These are phyloP conservation scores for Elsinoe ampelina DNA, from an alignment of 2,329 filamentous ascomycete genomes.

Conservation along the genomic window DNA sequence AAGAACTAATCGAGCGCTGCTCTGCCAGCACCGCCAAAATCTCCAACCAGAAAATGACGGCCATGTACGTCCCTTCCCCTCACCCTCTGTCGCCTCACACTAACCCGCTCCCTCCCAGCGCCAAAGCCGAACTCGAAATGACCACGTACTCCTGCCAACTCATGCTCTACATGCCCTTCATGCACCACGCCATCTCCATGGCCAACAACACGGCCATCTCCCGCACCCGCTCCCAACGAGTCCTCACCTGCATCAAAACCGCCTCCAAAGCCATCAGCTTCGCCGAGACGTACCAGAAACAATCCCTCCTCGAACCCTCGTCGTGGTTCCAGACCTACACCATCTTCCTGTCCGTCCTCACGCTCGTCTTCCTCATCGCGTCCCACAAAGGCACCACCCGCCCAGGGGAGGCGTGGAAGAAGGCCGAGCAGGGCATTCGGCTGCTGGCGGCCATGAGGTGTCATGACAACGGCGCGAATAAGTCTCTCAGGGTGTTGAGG, in stretches of 20 bases:
- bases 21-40: slow-evolving; percentile 1
- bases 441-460: slow-evolving; percentile 4
- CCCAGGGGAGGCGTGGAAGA: slow-evolving; percentile 9
- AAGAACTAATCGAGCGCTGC: slow-evolving; percentile 5
- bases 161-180: slow-evolving; percentile 12
- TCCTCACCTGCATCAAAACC: slow-evolving; percentile 12
- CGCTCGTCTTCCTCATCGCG: slow-evolving; percentile 11
- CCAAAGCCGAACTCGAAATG: slow-evolving; percentile 8
- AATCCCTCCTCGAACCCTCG: slow-evolving; percentile 1
- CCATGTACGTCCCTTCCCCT: neutral
- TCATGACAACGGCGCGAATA: slow-evolving; percentile 4
- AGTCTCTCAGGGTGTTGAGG: neutral
- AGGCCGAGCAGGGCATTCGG: slow-evolving; percentile 10
- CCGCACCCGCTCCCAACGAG: slow-evolving; percentile 5
- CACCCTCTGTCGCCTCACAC: neutral
- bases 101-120: neutral
- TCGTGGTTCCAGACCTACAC: slow-evolving; percentile 13
- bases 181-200: slow-evolving; percentile 6
- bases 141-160: slow-evolving; percentile 11
- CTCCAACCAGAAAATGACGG: neutral
- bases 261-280: slow-evolving; percentile 9
- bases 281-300: neutral
- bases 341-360: slow-evolving; percentile 6
- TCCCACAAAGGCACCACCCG: slow-evolving; percentile 8
- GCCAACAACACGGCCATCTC: neutral